Evolutionary conservation across 371 early-diverging fungal species (phyloP).

Genomic region (Mucor velutinosus): DNA sequence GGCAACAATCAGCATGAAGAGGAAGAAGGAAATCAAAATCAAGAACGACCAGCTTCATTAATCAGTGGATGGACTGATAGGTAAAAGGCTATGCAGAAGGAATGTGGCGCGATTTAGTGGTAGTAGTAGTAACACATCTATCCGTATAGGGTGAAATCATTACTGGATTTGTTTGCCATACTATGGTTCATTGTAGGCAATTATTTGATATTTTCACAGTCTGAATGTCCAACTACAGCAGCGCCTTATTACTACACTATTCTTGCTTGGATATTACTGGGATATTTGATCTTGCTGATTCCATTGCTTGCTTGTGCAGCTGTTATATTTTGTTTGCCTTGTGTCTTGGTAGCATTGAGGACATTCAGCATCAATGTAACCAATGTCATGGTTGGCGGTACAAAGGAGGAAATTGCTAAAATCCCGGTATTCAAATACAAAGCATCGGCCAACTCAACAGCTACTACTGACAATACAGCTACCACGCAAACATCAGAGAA

Average conservation of each 20-base stretch:
- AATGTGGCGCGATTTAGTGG: neutral
- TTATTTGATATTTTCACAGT: constrained; percentile 62
- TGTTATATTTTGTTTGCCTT: constrained; percentile 65
- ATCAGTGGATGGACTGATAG: constrained; percentile 35
- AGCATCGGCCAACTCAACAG: neutral
- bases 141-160: constrained; percentile 37
- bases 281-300: constrained; percentile 65
- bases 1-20: neutral
- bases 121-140: neutral
- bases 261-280: constrained; percentile 63
- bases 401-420: constrained; percentile 55
- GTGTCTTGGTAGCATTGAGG: constrained; percentile 57
- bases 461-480: neutral
- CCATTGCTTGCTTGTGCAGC: constrained; percentile 63
- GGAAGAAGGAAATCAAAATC: neutral
- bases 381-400: constrained; percentile 56
- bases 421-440: constrained; percentile 49
- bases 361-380: constrained; percentile 55
- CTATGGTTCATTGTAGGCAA: constrained; percentile 75
- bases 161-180: constrained; percentile 64
- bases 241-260: constrained; percentile 60
- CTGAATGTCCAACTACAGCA: constrained; percentile 43
- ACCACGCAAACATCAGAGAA: neutral
- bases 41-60: neutral
- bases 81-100: constrained; percentile 3